A percentile compares a stretch with the other conserved stretches of the same genome.
These are phyloP conservation scores for Leccinum angustisporum DNA, from an alignment of 1,284 basidiomycete species.

Conservation along the genomic window DNA sequence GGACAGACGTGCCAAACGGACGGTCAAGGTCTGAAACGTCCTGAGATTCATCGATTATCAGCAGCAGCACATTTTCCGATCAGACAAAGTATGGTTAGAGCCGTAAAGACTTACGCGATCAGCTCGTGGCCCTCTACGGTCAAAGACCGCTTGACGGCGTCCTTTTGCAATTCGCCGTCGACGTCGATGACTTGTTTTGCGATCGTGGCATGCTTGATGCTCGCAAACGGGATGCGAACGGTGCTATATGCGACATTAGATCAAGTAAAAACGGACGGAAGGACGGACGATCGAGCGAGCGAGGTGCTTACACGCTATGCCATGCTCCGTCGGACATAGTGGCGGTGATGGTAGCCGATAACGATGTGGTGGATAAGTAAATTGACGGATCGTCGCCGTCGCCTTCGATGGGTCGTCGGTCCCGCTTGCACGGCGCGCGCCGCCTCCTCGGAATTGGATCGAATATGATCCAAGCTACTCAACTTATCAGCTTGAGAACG, in stretches of 20 bases:
- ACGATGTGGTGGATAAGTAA: background rate
- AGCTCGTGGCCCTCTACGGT: constrained; percentile 63
- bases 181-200: constrained; percentile 83
- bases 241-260: constrained; percentile 44
- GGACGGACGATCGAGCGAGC: background rate
- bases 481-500: background rate
- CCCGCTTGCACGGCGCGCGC: background rate
- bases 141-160: constrained; percentile 72
- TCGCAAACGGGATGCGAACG: constrained; percentile 76
- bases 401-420: background rate
- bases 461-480: background rate
- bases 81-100: background rate
- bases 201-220: constrained; percentile 69
- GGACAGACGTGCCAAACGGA: constrained; percentile 79
- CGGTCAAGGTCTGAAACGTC: constrained; percentile 72
- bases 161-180: constrained; percentile 78
- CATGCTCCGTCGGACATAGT: constrained; percentile 31
- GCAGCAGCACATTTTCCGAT: background rate
- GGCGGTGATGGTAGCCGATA: background rate
- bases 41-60: constrained; percentile 37
- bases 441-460: too few relatives aligned
- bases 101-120: constrained; percentile 56
- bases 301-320: constrained; percentile 33
- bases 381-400: background rate
- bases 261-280: background rate